These are phyloP conservation scores for Tylopilus cervinicoccineus DNA, from an alignment of 768 basidiomycete genomes.

Conservation along the genomic window DNA sequence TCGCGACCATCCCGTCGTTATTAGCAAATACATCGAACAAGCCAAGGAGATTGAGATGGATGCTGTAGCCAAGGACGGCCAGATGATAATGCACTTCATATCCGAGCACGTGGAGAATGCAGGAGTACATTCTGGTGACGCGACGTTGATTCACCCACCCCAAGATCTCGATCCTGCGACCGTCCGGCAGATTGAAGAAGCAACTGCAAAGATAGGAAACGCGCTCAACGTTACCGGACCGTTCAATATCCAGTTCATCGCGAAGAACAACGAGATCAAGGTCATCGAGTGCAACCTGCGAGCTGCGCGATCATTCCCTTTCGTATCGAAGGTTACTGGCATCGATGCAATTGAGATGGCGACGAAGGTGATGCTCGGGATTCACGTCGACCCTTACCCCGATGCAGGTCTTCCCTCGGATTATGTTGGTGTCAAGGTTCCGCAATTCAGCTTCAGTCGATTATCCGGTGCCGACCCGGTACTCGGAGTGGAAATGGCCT, in stretches of 20 bases:
- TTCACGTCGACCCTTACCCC: slow-evolving; percentile 89
- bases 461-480: slow-evolving; percentile 97
- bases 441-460: slow-evolving; percentile 98
- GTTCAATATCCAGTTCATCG: slow-evolving; percentile 99
- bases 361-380: slow-evolving; percentile 94
- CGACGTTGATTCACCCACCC: slow-evolving; percentile 95
- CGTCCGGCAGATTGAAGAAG: slow-evolving; percentile 93
- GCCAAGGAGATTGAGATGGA: slow-evolving; percentile 99
- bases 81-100: slow-evolving; percentile 99
- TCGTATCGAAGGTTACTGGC: slow-evolving; percentile 98
- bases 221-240: slow-evolving; percentile 98
- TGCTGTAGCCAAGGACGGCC: slow-evolving; percentile 93
- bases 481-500: slow-evolving; percentile 99
- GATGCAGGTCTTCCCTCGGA: slow-evolving; percentile 81
- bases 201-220: slow-evolving; percentile 95
- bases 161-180: slow-evolving; percentile 98
- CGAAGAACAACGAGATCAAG: slow-evolving; percentile 99
- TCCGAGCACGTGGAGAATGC: slow-evolving; percentile 99
- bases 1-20: slow-evolving; percentile 94
- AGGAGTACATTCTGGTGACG: slow-evolving; percentile 98
- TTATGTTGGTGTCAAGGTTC: slow-evolving; percentile 98
- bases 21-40: slow-evolving; percentile 98
- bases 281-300: slow-evolving; percentile 99
- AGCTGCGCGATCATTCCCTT: slow-evolving; percentile 96
- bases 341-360: slow-evolving; percentile 99